Evolutionary conservation across 148 eudicot species (phyloP).

Genomic region (Diospyros kaki): DNA sequence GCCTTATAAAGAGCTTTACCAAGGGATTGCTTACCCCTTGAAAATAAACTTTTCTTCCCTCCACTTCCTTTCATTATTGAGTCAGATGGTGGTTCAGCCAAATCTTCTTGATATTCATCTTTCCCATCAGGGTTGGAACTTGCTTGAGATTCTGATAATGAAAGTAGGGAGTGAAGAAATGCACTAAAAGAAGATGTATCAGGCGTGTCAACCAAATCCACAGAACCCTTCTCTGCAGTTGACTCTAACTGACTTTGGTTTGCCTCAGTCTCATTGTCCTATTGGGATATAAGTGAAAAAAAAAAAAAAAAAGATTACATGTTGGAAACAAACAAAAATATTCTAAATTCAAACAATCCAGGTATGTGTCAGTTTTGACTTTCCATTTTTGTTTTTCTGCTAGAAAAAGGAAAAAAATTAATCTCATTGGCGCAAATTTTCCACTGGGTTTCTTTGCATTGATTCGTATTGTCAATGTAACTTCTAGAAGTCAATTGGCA

Average conservation of each 20-base stretch:
- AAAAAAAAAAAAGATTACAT: neutral
- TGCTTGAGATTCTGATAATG: slow-evolving; percentile 36
- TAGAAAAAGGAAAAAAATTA: no score
- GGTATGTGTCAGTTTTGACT: neutral
- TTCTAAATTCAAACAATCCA: neutral
- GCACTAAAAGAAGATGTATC: slow-evolving; percentile 97
- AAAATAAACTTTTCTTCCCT: slow-evolving; percentile 62
- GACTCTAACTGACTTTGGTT: slow-evolving; percentile 33
- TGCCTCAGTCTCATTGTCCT: slow-evolving; percentile 45
- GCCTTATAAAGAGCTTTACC: slow-evolving; percentile 70
- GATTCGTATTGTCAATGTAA: no score
- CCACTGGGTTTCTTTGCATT: no score
- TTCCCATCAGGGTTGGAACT: slow-evolving; percentile 21
- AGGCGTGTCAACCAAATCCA: slow-evolving; percentile 55
- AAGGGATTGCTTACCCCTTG: slow-evolving; percentile 71
- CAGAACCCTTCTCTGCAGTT: slow-evolving; percentile 42
- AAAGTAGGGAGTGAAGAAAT: slow-evolving; percentile 61
- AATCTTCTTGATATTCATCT: slow-evolving; percentile 27
- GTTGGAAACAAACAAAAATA: slow-evolving; percentile 1
- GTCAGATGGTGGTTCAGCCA: slow-evolving; percentile 26
- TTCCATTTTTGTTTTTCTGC: neutral
- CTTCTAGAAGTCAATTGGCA: no score
- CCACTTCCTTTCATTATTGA: slow-evolving; percentile 38
- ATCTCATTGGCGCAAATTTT: no score
- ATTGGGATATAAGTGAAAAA: slow-evolving; percentile 5